These are phyloP conservation scores for Citrus inodora DNA, from an alignment of 345 rosid species.

Conservation along the genomic window DNA sequence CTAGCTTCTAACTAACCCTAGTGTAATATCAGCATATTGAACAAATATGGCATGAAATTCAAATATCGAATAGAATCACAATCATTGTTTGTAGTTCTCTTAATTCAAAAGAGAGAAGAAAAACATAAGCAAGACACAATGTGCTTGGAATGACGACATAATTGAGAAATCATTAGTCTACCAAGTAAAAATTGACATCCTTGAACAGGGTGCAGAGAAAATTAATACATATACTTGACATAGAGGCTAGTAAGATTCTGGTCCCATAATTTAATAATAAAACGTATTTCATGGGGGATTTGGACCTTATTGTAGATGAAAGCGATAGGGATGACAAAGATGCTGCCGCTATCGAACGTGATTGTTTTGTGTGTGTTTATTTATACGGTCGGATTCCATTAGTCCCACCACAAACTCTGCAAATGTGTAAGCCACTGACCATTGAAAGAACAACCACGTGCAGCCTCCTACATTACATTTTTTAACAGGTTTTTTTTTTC, in stretches of 20 bases:
- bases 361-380: not conserved
- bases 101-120: not conserved
- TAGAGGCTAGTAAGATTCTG: slow-evolving; percentile 2
- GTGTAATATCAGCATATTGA: too few species aligned
- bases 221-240: not conserved
- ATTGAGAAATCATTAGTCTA: not conserved
- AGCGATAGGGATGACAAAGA: not conserved
- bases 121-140: not conserved
- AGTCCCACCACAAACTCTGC: not conserved
- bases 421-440: not conserved
- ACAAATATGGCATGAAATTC: too few species aligned
- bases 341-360: not conserved
- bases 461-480: not conserved
- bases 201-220: too few species aligned
- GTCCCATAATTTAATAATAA: not conserved
- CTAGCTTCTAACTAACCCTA: too few species aligned
- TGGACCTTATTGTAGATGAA: not conserved
- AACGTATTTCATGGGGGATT: not conserved
- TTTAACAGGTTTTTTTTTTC: not conserved
- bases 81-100: too few species aligned
- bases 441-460: slow-evolving; percentile 9
- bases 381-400: not conserved
- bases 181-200: not conserved
- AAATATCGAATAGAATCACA: too few species aligned
- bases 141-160: slow-evolving; percentile 26